Percentiles rank a stretch among this genome's conserved stretches.
Evolutionary conservation across 2,329 filamentous ascomycete species (phyloP).

Genomic region (Neocatenulostroma microsporum): DNA sequence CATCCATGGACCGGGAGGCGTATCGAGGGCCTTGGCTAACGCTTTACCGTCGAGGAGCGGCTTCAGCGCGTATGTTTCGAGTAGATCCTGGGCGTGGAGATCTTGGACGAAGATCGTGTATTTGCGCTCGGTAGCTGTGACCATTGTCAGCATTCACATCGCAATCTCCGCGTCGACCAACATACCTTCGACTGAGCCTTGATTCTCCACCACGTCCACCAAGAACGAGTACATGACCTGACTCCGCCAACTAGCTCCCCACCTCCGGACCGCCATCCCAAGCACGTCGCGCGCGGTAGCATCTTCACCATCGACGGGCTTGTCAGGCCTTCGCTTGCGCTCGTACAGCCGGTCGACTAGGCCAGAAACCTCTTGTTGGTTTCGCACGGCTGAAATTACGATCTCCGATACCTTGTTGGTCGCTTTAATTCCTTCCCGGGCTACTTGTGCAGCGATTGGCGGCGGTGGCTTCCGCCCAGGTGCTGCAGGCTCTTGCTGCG

Average conservation of each 20-base stretch:
- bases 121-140: slow-evolving; percentile 38
- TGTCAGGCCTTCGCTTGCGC: slow-evolving; percentile 38
- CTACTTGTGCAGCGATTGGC: slow-evolving; percentile 56
- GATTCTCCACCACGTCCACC: slow-evolving; percentile 48
- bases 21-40: slow-evolving; percentile 58
- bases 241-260: slow-evolving; percentile 65
- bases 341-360: slow-evolving; percentile 50
- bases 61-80: slow-evolving; percentile 43
- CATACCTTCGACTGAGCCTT: slow-evolving; percentile 38
- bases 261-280: slow-evolving; percentile 66
- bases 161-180: no score
- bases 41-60: slow-evolving; percentile 63
- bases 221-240: slow-evolving; percentile 63
- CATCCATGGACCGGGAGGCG: slow-evolving; percentile 76
- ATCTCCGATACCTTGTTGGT: slow-evolving; percentile 68
- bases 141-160: slow-evolving; percentile 6
- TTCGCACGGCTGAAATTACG: slow-evolving; percentile 55
- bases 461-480: slow-evolving; percentile 46
- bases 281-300: slow-evolving; percentile 51
- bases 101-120: slow-evolving; percentile 50
- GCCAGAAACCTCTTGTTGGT: slow-evolving; percentile 55
- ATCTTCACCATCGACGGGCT: slow-evolving; percentile 37
- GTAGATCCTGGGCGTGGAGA: slow-evolving; percentile 44
- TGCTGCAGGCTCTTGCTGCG: slow-evolving; percentile 30
- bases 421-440: slow-evolving; percentile 69